Base-by-base conservation (phyloP, 768 basidiomycete species). In the Rhizopogon vesiculosus region DNA sequence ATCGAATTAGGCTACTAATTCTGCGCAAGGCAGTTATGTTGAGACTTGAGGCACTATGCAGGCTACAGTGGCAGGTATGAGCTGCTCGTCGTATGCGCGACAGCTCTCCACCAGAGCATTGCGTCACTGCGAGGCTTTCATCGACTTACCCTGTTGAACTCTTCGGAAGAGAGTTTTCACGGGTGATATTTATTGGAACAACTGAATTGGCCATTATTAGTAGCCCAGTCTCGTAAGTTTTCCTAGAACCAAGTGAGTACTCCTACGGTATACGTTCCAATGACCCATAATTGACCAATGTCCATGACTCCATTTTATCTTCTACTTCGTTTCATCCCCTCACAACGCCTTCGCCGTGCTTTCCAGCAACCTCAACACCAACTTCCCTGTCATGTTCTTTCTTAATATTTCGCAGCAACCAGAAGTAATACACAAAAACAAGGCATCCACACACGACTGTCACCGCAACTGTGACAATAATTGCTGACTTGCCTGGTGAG, bases 401-500 rank as follows among this genome's bases (percentile, higher is more conserved):
- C 66, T 71, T 80, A 29, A 82, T 66, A 49, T 70, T 65, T 42
- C 74, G 67, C 42, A 80, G 56, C 49, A 77, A 63, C 75, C 78
- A 80, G 22, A 79, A 66, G 42, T 72, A 70, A 51, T 83, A 82
- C 44, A 76, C 68, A 2, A 69, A 38, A 10, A 68, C 66, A 57
- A 82, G 57, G 6, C 69, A 49, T 25, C 75, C 80, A 57, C 76
- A 76, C n/a, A 80, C 64, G 0, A 69, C 64, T 4, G 78, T 67
- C 16, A 74, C 63, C 0, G 57, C 65, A 0, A 66, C 63, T 0
- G 81, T 84, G 5, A 82, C 78, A 42, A 78, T 72, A 42, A 84
- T 67, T 0, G 82, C 82, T 31, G 74, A 66, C 57, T 69, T 73
- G 43, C 76, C 74, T 0, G 77, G 70, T 29, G 64, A 69, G 4